phyloP scores from a whole-genome alignment of 345 rosid species.

The Mercurialis annua region DNA sequence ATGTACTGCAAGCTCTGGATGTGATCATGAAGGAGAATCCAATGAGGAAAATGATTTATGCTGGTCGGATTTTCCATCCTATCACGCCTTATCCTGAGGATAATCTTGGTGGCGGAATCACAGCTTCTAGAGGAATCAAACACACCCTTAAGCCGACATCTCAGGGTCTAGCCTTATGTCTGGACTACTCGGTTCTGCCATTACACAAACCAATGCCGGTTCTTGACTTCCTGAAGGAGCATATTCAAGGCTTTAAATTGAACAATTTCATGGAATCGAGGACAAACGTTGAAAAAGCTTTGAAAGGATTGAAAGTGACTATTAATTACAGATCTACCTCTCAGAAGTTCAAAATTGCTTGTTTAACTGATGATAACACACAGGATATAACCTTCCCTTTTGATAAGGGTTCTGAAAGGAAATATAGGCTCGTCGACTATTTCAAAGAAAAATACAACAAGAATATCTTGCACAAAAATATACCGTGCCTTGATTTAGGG shows the following conservation, averaged over 20 bases:
- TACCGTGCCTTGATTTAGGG: slow-evolving; percentile 71
- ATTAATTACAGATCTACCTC: slow-evolving; percentile 61
- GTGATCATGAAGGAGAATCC: slow-evolving; percentile 92
- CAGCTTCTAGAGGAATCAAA: slow-evolving; percentile 60
- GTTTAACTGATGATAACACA: slow-evolving; percentile 42
- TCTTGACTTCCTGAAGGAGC: slow-evolving; percentile 45
- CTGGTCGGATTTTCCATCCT: slow-evolving; percentile 55
- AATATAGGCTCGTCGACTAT: slow-evolving; percentile 44
- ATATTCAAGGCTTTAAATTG: slow-evolving; percentile 31
- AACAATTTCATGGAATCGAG: slow-evolving; percentile 24
- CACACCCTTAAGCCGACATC: slow-evolving; percentile 67
- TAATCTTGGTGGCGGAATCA: slow-evolving; percentile 58
- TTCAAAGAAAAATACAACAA: slow-evolving; percentile 47
- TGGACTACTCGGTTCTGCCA: slow-evolving; percentile 72
- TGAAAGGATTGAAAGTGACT: slow-evolving; percentile 53
- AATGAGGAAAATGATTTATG: slow-evolving; percentile 48
- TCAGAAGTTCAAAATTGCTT: slow-evolving; percentile 49
- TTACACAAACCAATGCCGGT: slow-evolving; percentile 59
- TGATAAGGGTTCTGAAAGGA: slow-evolving; percentile 27
- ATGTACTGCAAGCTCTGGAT: slow-evolving; percentile 80
- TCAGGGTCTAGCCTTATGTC: slow-evolving; percentile 59
- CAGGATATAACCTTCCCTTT: slow-evolving; percentile 28
- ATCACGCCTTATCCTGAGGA: slow-evolving; percentile 20
- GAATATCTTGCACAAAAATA: slow-evolving; percentile 40
- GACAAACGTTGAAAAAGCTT: slow-evolving; percentile 34